Conservation (phyloP, 2,329 filamentous ascomycete species). For the Stachybotrys elegans region DNA sequence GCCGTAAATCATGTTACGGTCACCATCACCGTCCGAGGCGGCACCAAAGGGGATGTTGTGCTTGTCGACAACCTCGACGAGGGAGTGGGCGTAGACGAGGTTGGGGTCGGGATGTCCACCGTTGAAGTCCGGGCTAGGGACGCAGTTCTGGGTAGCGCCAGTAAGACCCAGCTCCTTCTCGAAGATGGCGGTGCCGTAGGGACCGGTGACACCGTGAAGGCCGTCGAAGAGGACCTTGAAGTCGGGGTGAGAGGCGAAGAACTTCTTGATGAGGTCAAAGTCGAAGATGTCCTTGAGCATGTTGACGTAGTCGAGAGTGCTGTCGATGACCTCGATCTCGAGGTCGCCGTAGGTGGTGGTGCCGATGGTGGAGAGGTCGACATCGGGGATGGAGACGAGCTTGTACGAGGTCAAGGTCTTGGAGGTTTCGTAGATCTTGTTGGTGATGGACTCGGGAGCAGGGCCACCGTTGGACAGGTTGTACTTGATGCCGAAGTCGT, state of each 20-base stretch:
- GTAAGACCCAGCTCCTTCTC: slow-evolving; percentile 85
- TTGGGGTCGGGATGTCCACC: slow-evolving; percentile 98
- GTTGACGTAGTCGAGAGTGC: slow-evolving; percentile 81
- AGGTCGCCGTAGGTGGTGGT: slow-evolving; percentile 77
- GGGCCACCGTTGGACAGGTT: slow-evolving; percentile 95
- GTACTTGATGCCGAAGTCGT: slow-evolving; percentile 99
- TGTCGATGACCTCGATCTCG: slow-evolving; percentile 94
- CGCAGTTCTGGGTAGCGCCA: slow-evolving; percentile 79
- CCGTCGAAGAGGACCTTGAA: slow-evolving; percentile 98
- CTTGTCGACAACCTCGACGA: slow-evolving; percentile 91
- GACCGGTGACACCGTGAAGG: slow-evolving; percentile 89
- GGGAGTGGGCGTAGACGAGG: slow-evolving; percentile 90
- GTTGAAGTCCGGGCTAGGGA: slow-evolving; percentile 89
- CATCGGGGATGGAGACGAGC: slow-evolving; percentile 76
- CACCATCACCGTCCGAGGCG: slow-evolving; percentile 92
- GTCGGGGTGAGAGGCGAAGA: slow-evolving; percentile 79
- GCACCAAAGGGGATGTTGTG: slow-evolving; percentile 91
- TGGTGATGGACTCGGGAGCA: slow-evolving; percentile 91
- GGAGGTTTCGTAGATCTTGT: slow-evolving; percentile 93
- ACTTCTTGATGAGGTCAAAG: slow-evolving; percentile 91
- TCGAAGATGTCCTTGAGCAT: slow-evolving; percentile 99
- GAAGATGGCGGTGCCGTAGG: slow-evolving; percentile 93
- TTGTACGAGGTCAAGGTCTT: slow-evolving; percentile 92
- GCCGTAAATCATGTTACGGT: slow-evolving; percentile 99
- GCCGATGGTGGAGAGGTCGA: slow-evolving; percentile 81